Conservation (phyloP, 192 early-diverging fungal genomes). For the Backusella morwellensis region DNA sequence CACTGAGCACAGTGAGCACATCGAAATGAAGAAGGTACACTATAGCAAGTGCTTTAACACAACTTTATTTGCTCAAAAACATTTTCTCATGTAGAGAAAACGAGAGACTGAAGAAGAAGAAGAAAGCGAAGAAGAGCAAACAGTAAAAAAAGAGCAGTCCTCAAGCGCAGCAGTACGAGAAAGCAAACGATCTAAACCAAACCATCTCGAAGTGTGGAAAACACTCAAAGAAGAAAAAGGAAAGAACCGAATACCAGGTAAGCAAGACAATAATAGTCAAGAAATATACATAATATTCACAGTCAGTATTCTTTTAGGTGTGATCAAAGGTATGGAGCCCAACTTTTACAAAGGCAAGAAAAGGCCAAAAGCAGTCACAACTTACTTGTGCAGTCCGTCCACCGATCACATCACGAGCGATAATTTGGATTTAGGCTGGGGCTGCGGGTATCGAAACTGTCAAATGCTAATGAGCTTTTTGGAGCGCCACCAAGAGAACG, state of each 20-base stretch:
- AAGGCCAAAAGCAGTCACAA: slow-evolving; percentile 7
- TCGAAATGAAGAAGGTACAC: neutral
- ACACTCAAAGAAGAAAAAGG: neutral
- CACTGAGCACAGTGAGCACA: neutral
- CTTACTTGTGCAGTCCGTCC: slow-evolving; percentile 18
- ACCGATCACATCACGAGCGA: slow-evolving; percentile 32
- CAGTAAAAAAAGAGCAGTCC: no score
- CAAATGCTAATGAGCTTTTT: slow-evolving; percentile 63
- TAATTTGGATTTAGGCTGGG: slow-evolving; percentile 58
- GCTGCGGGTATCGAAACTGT: slow-evolving; percentile 71
- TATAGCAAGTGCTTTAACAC: no score
- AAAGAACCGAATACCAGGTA: slow-evolving; percentile 1
- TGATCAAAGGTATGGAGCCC: neutral
- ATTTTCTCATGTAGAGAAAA: neutral
- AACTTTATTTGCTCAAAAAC: no score
- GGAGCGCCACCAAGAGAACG: slow-evolving; percentile 2
- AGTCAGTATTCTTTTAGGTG: neutral
- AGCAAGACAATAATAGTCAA: neutral
- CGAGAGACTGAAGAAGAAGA: no score
- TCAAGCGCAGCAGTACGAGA: no score
- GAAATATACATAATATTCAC: neutral
- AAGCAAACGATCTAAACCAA: neutral
- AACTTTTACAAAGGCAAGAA: slow-evolving; percentile 17
- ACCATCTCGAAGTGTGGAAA: neutral
- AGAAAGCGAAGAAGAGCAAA: no score